Percentiles rank a stretch among this genome's conserved stretches.
phyloP scores from a whole-genome alignment of 768 basidiomycete species.

The Amanita rimosa region DNA sequence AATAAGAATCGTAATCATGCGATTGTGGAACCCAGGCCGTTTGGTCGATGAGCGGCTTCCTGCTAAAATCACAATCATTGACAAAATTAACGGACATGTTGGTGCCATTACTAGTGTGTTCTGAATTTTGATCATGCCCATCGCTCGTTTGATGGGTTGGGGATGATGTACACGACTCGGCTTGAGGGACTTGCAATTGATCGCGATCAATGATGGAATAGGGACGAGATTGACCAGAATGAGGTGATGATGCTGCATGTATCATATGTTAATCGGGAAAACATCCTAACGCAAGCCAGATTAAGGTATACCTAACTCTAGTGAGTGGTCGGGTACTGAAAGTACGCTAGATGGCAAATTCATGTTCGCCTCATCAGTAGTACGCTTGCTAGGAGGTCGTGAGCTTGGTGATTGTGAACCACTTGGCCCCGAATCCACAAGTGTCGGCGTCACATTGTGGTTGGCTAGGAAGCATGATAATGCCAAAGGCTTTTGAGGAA shows the following conservation, averaged over 20 bases:
- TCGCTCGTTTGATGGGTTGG: not conserved
- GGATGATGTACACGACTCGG: not conserved
- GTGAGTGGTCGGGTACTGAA: not conserved
- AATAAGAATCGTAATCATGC: constrained; percentile 60
- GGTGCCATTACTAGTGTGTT: not conserved
- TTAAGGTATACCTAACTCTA: not conserved
- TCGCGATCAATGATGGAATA: not conserved
- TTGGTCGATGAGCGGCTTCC: not conserved
- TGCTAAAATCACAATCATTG: not conserved
- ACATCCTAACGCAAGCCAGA: not conserved
- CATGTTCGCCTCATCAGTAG: not conserved
- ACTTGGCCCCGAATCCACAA: not conserved
- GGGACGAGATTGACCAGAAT: not conserved
- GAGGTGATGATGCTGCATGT: not conserved
- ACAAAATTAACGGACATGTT: not conserved
- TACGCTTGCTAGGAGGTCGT: constrained; percentile 2
- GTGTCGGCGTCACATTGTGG: not conserved
- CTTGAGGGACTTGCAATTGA: not conserved
- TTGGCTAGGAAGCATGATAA: not conserved
- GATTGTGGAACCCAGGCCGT: constrained; percentile 9
- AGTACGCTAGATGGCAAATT: not conserved
- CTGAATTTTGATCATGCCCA: not conserved
- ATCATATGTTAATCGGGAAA: not conserved
- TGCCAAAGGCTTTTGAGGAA: not conserved
- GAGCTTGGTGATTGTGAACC: not conserved